Evolutionary conservation across 768 basidiomycete genomes (phyloP), one percentile per base, ranked within the genome.

Genomic region (Tylopilus sp.): DNA sequence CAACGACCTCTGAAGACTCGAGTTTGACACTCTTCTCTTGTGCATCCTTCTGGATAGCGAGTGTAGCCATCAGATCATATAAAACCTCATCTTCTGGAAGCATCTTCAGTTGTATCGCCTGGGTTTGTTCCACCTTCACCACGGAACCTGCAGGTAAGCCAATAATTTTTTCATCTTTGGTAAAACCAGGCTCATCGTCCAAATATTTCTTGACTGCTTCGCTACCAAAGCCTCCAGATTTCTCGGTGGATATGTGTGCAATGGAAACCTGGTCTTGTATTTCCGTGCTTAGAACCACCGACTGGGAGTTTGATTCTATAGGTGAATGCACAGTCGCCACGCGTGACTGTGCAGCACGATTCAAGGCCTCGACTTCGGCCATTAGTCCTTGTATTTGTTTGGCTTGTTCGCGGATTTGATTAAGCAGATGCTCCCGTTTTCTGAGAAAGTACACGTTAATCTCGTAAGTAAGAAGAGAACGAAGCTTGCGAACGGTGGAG

Each of bases 361-460:
- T 76, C 19, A 73, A 65, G 22, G 66, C 63, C 52, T 88, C 87
- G 19, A 90, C 78, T 64, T 87, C 78, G 1, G 75, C 72, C 84
- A 89, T 89, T 43, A 90, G 73, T 25, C 81, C 78, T 65, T 83
- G 78, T 37, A 90, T 92, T 69, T 86, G 79, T 10, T 80, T 74
- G 13, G 87, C 87, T 61, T 91, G 88, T 34, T 83, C 78, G 37
- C 83, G 82, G 54, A 92, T 91, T 68, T 89, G 78, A 53, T 79
- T 84, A 48, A 91, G 75, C n/a, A 92, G 76, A 59, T 85, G 76
- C 62, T 91, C 89, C 14, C 89, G 86, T 77, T 90, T 90, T 36
- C 89, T 92, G 24, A 38, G 33, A 33, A 52, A 28, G 22, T 25
- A 13, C 21, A 17, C 3, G 31, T 63, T 37, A 52, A 52, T 26